Evolutionary conservation across 257 asterid genomes (phyloP).

Genomic region (Linaria vulgaris): DNA sequence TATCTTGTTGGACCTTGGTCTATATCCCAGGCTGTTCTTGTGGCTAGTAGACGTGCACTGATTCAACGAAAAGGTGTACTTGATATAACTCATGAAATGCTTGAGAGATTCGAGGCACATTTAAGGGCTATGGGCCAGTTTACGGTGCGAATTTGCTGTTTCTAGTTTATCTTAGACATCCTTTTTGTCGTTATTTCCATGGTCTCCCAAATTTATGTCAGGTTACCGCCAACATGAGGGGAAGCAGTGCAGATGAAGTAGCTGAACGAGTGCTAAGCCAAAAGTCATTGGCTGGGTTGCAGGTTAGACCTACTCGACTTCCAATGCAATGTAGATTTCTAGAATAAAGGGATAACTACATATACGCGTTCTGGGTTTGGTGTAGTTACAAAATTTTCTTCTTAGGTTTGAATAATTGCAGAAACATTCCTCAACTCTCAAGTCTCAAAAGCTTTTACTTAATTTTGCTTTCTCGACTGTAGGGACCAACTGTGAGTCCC

Average conservation of each 20-base stretch:
- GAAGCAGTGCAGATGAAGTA: slow-evolving; percentile 90
- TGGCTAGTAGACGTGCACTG: slow-evolving; percentile 88
- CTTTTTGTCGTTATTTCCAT: slow-evolving; percentile 20
- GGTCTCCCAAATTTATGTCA: slow-evolving; percentile 30
- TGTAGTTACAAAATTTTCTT: too few relatives aligned
- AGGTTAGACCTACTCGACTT: slow-evolving; percentile 46
- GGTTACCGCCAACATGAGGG: slow-evolving; percentile 98
- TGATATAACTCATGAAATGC: slow-evolving; percentile 87
- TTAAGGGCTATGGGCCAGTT: slow-evolving; percentile 82
- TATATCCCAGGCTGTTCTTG: slow-evolving; percentile 75
- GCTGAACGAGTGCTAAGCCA: slow-evolving; percentile 82
- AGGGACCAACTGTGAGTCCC: slow-evolving; percentile 98
- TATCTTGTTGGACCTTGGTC: slow-evolving; percentile 24
- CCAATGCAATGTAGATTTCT: neutral
- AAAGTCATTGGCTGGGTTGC: slow-evolving; percentile 84
- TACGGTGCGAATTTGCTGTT: slow-evolving; percentile 56
- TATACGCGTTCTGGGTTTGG: too few relatives aligned
- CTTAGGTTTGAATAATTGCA: too few relatives aligned
- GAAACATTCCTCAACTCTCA: too few relatives aligned
- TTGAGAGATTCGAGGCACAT: slow-evolving; percentile 97
- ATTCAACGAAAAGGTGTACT: slow-evolving; percentile 74
- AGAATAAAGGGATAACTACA: neutral
- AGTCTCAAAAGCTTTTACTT: slow-evolving; percentile 16
- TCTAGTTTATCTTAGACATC: slow-evolving; percentile 1
- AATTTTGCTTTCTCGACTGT: slow-evolving; percentile 24